A percentile compares a stretch with the other conserved stretches of the same genome.
Conservation (phyloP, 2,329 filamentous ascomycete species). For the Stagonosporopsis vannaccii region DNA sequence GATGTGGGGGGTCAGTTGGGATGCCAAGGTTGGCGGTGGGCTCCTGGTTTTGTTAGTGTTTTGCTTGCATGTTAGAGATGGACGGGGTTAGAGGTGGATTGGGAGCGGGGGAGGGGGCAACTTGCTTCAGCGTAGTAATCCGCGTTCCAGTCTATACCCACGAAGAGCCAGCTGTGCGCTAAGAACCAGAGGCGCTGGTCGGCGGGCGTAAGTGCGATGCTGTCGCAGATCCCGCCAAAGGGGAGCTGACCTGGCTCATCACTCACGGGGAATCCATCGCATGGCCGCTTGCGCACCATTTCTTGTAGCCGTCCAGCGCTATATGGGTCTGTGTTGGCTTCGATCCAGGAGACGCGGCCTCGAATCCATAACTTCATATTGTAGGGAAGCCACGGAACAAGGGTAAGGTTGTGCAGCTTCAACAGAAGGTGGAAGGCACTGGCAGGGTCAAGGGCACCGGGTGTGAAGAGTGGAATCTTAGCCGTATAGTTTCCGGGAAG, state of each 20-base stretch:
- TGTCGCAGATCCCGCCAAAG: constrained; percentile 12
- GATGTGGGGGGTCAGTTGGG: background rate
- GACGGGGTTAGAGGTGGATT: too few species aligned
- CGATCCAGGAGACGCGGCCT: constrained; percentile 26
- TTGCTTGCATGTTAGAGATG: too few species aligned
- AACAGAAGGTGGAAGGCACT: constrained; percentile 33
- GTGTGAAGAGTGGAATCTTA: constrained; percentile 4
- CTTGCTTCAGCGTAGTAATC: constrained; percentile 13
- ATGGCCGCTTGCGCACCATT: constrained; percentile 17
- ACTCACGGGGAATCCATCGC: constrained; percentile 14
- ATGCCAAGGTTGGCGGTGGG: background rate
- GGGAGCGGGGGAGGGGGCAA: background rate
- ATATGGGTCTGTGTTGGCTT: constrained; percentile 18
- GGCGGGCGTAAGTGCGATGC: constrained; percentile 4
- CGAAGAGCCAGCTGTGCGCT: constrained; percentile 20
- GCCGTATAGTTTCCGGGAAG: background rate
- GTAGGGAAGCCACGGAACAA: constrained; percentile 17
- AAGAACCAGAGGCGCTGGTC: constrained; percentile 19
- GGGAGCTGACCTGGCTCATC: constrained; percentile 12
- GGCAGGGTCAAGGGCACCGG: constrained; percentile 11
- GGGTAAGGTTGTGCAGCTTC: constrained; percentile 26
- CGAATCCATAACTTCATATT: constrained; percentile 26
- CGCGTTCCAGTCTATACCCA: constrained; percentile 16
- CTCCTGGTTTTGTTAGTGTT: background rate
- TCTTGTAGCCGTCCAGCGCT: constrained; percentile 23